Evolutionary conservation across 768 basidiomycete genomes (phyloP).

Genomic region (Auricularia auricula-judae): DNA sequence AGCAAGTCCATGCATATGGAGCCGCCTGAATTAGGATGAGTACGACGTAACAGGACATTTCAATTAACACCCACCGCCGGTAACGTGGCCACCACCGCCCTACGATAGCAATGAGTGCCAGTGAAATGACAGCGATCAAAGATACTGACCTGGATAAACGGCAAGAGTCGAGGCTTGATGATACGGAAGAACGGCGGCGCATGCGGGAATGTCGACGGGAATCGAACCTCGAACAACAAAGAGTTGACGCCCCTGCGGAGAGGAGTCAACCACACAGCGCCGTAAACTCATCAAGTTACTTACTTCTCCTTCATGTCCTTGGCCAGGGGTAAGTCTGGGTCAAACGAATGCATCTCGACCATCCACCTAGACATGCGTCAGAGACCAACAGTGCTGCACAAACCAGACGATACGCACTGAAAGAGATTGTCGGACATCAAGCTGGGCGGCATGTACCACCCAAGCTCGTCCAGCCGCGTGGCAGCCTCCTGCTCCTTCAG

Average conservation of each 20-base stretch:
- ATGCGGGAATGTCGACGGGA: constrained; percentile 53
- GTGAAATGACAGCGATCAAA: neutral
- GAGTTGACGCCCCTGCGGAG: constrained; percentile 42
- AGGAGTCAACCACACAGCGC: neutral
- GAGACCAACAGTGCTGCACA: neutral
- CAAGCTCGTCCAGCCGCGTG: constrained; percentile 35
- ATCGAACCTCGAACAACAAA: constrained; percentile 62
- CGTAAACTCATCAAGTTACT: constrained; percentile 10
- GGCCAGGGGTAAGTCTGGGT: constrained; percentile 45
- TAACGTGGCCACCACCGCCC: constrained; percentile 63
- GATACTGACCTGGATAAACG: constrained; percentile 38
- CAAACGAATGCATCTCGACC: constrained; percentile 48
- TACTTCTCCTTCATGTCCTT: constrained; percentile 44
- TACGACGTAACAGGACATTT: constrained; percentile 1
- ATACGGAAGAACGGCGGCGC: constrained; percentile 70
- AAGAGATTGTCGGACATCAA: constrained; percentile 56
- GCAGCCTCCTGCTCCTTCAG: constrained; percentile 45
- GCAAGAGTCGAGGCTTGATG: constrained; percentile 59
- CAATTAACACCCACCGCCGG: constrained; percentile 31
- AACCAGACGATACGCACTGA: constrained; percentile 44
- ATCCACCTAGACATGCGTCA: constrained; percentile 13
- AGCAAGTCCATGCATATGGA: constrained; percentile 69
- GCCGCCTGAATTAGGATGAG: constrained; percentile 31
- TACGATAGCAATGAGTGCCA: neutral
- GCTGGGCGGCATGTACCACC: constrained; percentile 65